A percentile compares a stretch with the other conserved stretches of the same genome.
phyloP scores from a whole-genome alignment of 1,139 yeast species.

The Suhomyces terraborum region DNA sequence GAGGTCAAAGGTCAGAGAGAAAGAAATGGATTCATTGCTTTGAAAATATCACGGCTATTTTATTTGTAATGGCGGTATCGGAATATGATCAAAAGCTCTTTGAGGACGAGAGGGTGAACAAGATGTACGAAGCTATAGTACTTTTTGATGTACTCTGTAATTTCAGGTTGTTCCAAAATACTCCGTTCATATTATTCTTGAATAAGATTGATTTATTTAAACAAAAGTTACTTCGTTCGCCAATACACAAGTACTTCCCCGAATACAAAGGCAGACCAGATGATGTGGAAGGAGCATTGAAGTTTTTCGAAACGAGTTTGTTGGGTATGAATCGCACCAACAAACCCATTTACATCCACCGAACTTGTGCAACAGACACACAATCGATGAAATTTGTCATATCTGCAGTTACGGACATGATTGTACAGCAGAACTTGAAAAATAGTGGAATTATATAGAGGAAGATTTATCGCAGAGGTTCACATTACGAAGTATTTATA shows the following conservation, averaged over 20 bases:
- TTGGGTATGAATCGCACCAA: conserved; percentile 61
- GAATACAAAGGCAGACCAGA: conserved; percentile 65
- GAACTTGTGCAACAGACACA: conserved; percentile 96
- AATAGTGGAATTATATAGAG: conserved; percentile 69
- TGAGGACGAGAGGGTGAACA: conserved; percentile 86
- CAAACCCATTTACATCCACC: conserved; percentile 82
- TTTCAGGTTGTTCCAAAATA: conserved; percentile 79
- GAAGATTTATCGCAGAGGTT: neutral
- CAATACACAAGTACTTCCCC: conserved; percentile 70
- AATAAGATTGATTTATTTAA: conserved; percentile 86
- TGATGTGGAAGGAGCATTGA: conserved; percentile 65
- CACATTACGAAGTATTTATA: conserved; percentile 8
- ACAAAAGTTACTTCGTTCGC: conserved; percentile 64
- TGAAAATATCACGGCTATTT: conserved; percentile 84
- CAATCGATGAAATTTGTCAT: conserved; percentile 84
- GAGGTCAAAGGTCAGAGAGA: conserved; percentile 94
- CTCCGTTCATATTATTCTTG: conserved; percentile 85
- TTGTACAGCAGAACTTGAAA: conserved; percentile 78
- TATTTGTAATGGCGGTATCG: conserved; percentile 88
- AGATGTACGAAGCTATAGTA: conserved; percentile 89
- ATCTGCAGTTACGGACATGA: conserved; percentile 89
- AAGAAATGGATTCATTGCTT: conserved; percentile 96
- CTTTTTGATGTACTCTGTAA: conserved; percentile 84
- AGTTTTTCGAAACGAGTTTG: conserved; percentile 67
- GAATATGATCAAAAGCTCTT: conserved; percentile 91